These are phyloP conservation scores for Seminavis robusta DNA, from an alignment of 108 stramenopile species.

Conservation along the genomic window DNA sequence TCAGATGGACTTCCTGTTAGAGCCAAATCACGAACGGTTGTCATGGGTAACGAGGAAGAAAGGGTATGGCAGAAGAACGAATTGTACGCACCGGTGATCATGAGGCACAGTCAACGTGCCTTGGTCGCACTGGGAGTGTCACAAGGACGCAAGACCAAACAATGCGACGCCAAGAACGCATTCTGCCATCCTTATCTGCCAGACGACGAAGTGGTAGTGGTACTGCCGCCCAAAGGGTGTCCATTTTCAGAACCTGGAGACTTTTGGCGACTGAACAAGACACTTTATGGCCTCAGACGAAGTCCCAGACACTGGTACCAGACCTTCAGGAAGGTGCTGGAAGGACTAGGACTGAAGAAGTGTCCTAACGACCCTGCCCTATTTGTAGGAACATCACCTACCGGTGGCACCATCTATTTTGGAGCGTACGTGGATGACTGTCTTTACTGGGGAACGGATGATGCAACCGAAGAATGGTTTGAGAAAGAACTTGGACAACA, in stretches of 20 bases:
- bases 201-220: too few species aligned
- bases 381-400: background rate
- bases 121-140: slow-evolving; percentile 10
- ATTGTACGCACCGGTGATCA: slow-evolving; percentile 15
- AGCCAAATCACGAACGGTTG: slow-evolving; percentile 17
- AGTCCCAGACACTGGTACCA: slow-evolving; percentile 24
- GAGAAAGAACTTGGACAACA: background rate
- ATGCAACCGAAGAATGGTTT: background rate
- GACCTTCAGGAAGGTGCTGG: slow-evolving; percentile 4
- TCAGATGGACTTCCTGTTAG: slow-evolving; percentile 8
- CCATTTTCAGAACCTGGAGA: background rate
- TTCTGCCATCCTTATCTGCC: slow-evolving; percentile 16
- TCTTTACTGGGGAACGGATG: background rate
- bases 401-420: background rate
- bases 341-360: slow-evolving; percentile 3
- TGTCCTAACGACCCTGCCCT: slow-evolving; percentile 12
- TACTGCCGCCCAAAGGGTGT: too few species aligned
- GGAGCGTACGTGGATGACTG: background rate
- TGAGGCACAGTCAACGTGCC: background rate
- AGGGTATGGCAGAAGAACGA: slow-evolving; percentile 6
- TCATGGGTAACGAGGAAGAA: slow-evolving; percentile 17
- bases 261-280: slow-evolving; percentile 21
- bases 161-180: slow-evolving; percentile 33
- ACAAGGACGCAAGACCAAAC: background rate
- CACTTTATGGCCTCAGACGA: slow-evolving; percentile 13